phyloP scores from a whole-genome alignment of 2,329 filamentous ascomycete species.

The Alternaria sp. region DNA sequence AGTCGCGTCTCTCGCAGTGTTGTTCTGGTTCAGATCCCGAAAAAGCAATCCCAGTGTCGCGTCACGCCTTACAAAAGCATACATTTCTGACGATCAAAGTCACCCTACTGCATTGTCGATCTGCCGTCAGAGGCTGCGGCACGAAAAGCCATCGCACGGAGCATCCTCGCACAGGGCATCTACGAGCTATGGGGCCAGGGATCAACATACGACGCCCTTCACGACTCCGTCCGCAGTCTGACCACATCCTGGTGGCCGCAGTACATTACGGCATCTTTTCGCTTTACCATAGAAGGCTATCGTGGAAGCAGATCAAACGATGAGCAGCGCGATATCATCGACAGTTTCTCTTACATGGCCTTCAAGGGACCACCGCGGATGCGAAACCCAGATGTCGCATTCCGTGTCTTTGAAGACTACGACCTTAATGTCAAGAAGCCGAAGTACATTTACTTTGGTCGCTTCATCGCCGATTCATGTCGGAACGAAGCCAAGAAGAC shows the following conservation, averaged over 20 bases:
- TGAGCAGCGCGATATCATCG: slow-evolving; percentile 76
- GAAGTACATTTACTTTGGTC: slow-evolving; percentile 71
- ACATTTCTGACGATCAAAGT: slow-evolving; percentile 59
- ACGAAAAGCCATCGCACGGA: slow-evolving; percentile 71
- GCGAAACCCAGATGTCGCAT: slow-evolving; percentile 70
- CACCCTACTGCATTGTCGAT: slow-evolving; percentile 81
- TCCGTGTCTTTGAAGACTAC: slow-evolving; percentile 86
- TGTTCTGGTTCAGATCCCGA: neutral
- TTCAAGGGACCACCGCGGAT: slow-evolving; percentile 82
- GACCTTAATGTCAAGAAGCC: slow-evolving; percentile 59
- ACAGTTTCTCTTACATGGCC: slow-evolving; percentile 78
- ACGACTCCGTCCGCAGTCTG: slow-evolving; percentile 65
- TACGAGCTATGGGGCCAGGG: slow-evolving; percentile 89
- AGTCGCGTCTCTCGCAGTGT: slow-evolving; percentile 1
- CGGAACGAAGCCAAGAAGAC: slow-evolving; percentile 70
- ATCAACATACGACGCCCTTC: slow-evolving; percentile 69
- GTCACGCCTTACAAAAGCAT: neutral
- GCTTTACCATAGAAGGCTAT: slow-evolving; percentile 84
- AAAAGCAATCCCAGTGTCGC: neutral
- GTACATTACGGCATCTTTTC: slow-evolving; percentile 74
- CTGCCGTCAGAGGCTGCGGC: slow-evolving; percentile 70
- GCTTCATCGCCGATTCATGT: slow-evolving; percentile 70
- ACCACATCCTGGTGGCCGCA: slow-evolving; percentile 70
- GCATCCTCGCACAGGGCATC: slow-evolving; percentile 81
- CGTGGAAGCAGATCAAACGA: slow-evolving; percentile 70